Evolutionary conservation across 176 grass and related monocot genomes (phyloP), one percentile per base, ranked within the genome.

Genomic region (Dactylis glomerata): DNA sequence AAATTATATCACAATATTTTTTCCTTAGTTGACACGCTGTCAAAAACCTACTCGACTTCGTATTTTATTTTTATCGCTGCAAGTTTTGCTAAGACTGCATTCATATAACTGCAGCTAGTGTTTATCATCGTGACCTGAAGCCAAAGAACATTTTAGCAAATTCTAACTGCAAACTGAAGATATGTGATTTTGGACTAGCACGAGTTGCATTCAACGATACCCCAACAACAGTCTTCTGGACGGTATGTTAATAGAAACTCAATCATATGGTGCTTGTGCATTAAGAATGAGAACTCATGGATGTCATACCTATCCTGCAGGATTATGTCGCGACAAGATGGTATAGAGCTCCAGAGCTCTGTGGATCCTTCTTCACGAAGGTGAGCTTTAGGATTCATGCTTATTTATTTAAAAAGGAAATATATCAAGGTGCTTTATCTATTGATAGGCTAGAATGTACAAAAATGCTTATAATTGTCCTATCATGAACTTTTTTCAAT

Each of bases 281-380:
- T 68, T 77, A 81, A 83, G 9, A 76, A 27, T 58, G 26, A 84
- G 36, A 47, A 41, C 52, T 78, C 67, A 68, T 23, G 40, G 70
- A 68, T 44, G 37, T 30, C 24, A 80, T 75, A 68, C 68, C 15
- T 81, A 68, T 78, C 13, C 19, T 85, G 83, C 88, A 99, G 96
- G 96, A 99, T 92, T 99, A 99, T 92, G 96, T 99, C 24, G 96
- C 96, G 57, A 99, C 96, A 67, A 95, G 96, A 83, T 99, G 96
- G 96, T 99, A 99, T 83, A 94, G 96, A 88, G 96, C 96, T 89
- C 96, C 96, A 41, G 96, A 99, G 78, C 89, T 99, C 77, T 99
- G 96, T 81, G 96, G 96, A 75, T 99, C 96, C 44, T 99, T 99
- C 81, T 99, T 96, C 87, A 91, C 93, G 0, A 96, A 95, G 91